Percentiles rank a stretch among this genome's conserved stretches.
Evolutionary conservation across 139 green algal genomes (phyloP).

Genomic region (Chlorella sp.): DNA sequence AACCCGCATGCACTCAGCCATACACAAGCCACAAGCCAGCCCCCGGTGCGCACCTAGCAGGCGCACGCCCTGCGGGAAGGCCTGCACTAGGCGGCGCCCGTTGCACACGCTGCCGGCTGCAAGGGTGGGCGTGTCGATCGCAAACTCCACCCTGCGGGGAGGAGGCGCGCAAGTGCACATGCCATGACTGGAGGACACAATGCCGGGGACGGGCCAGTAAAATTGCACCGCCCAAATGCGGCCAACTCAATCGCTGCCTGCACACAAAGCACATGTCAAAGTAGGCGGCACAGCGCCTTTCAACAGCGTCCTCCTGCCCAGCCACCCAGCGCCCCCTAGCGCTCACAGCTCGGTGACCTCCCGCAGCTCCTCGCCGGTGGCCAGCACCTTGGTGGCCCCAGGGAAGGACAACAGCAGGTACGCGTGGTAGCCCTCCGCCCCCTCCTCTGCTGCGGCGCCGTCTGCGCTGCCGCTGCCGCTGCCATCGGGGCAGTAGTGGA

Average conservation of each 20-base stretch:
- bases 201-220: no score
- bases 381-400: slow-evolving; percentile 77
- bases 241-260: no score
- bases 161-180: neutral
- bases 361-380: slow-evolving; percentile 73
- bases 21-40: no score
- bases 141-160: slow-evolving; percentile 50
- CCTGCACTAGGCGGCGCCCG: slow-evolving; percentile 64
- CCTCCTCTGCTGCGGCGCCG: neutral
- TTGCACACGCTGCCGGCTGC: slow-evolving; percentile 78
- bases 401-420: slow-evolving; percentile 80
- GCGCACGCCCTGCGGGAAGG: slow-evolving; percentile 60
- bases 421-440: slow-evolving; percentile 63
- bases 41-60: slow-evolving; percentile 68
- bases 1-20: no score
- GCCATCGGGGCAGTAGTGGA: slow-evolving; percentile 60
- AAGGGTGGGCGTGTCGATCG: slow-evolving; percentile 69
- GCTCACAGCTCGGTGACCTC: slow-evolving; percentile 64
- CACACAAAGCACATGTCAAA: no score
- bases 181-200: no score
- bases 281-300: no score
- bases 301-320: no score
- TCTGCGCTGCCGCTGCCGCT: neutral
- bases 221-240: no score
- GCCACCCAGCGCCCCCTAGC: neutral